Percentiles rank a stretch among this genome's conserved stretches.
Conservation (phyloP, 106 monocot species). For the Acorus gramineus region DNA sequence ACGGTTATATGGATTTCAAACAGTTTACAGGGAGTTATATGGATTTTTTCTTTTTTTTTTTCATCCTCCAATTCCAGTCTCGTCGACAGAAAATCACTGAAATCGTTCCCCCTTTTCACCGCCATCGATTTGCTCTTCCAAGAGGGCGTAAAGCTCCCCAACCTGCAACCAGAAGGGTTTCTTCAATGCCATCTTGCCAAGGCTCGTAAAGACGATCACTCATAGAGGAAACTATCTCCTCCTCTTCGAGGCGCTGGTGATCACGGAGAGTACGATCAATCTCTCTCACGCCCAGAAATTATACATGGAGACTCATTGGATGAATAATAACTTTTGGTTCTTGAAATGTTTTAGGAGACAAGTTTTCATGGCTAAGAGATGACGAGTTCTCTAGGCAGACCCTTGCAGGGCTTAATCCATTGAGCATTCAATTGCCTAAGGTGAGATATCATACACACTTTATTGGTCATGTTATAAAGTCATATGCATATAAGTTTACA, state of each 20-base stretch:
- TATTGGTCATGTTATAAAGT: background rate
- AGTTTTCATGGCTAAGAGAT: slow-evolving; percentile 59
- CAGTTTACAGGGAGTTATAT: too few relatives aligned
- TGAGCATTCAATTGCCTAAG: slow-evolving; percentile 38
- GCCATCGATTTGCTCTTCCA: slow-evolving; percentile 49
- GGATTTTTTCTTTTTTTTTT: too few relatives aligned
- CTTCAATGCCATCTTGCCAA: slow-evolving; percentile 27
- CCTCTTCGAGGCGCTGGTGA: slow-evolving; percentile 38
- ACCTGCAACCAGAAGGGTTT: background rate
- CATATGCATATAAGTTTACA: background rate
- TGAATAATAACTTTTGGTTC: background rate
- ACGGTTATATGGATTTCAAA: too few relatives aligned
- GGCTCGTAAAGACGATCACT: slow-evolving; percentile 30
- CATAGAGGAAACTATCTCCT: slow-evolving; percentile 17
- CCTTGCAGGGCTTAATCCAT: slow-evolving; percentile 67
- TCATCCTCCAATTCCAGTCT: too few relatives aligned
- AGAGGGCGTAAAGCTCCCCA: slow-evolving; percentile 28
- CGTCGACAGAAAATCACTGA: background rate
- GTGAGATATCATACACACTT: slow-evolving; percentile 4
- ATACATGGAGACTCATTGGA: background rate
- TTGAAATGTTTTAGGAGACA: slow-evolving; percentile 31
- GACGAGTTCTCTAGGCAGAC: slow-evolving; percentile 66
- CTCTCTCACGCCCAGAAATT: background rate
- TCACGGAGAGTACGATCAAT: slow-evolving; percentile 33
- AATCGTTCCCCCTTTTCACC: slow-evolving; percentile 46